Conservation (phyloP, 1,284 basidiomycete genomes). For the Sanghuangporus baumii region DNA sequence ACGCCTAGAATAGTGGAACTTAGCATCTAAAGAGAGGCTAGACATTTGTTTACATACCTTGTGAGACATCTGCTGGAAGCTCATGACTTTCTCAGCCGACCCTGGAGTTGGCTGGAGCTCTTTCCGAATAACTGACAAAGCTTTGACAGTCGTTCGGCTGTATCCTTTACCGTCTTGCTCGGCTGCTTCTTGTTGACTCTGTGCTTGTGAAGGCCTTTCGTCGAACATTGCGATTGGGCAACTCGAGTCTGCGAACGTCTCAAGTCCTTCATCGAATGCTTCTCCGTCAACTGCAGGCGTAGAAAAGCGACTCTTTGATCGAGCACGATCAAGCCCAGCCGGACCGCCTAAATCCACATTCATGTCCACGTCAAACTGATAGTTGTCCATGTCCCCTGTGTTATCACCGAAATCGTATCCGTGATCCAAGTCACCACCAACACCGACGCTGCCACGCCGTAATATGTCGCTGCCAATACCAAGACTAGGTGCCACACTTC, state of each 20-base stretch:
- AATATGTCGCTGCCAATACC: constrained; percentile 47
- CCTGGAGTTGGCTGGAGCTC: constrained; percentile 57
- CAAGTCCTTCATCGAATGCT: constrained; percentile 48
- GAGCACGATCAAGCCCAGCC: constrained; percentile 32
- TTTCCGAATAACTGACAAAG: constrained; percentile 74
- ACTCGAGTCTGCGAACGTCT: constrained; percentile 59
- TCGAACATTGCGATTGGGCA: constrained; percentile 86
- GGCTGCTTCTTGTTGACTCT: constrained; percentile 33
- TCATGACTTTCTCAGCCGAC: constrained; percentile 54
- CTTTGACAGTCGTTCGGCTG: constrained; percentile 89
- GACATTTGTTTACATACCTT: constrained; percentile 45
- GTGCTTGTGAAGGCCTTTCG: constrained; percentile 45
- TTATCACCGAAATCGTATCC: constrained; percentile 55
- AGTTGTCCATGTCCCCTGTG: constrained; percentile 51
- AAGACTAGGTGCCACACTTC: constrained; percentile 36
- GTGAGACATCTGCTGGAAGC: constrained; percentile 69
- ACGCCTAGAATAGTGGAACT: constrained; percentile 47
- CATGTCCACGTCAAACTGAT: constrained; percentile 50
- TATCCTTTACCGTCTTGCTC: constrained; percentile 66
- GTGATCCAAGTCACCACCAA: constrained; percentile 34
- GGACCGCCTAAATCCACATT: constrained; percentile 22
- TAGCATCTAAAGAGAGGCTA: constrained; percentile 1
- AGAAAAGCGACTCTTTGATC: constrained; percentile 55
- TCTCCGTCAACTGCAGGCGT: constrained; percentile 57
- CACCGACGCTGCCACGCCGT: constrained; percentile 44